Conservation (phyloP, 495 filamentous ascomycete species). For the Podospora pseudoanserina region DNA sequence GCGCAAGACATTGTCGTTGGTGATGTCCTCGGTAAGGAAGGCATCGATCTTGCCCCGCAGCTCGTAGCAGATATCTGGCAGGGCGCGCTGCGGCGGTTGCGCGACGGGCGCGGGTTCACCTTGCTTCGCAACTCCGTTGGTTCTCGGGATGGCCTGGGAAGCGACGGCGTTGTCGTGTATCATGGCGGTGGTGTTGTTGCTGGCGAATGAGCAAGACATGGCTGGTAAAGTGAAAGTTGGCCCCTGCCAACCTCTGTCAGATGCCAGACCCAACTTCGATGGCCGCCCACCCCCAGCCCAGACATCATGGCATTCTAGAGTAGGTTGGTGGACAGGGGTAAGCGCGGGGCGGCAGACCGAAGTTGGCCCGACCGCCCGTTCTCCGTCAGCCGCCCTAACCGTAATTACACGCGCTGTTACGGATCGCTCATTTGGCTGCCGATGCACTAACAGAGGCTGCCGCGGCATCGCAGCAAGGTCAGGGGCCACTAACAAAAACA, state of each 20-base stretch:
- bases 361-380: slow-evolving; percentile 3
- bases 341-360: background rate
- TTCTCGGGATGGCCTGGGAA: background rate
- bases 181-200: slow-evolving; percentile 4
- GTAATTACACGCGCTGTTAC: slow-evolving; percentile 8
- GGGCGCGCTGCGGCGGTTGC: slow-evolving; percentile 11
- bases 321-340: slow-evolving; percentile 2
- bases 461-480: background rate
- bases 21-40: slow-evolving; percentile 60
- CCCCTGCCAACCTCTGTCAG: background rate
- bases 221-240: background rate
- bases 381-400: background rate
- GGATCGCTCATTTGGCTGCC: slow-evolving; percentile 5
- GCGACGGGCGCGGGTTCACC: background rate
- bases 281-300: background rate
- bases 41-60: slow-evolving; percentile 61
- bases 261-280: slow-evolving; percentile 6
- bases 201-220: background rate
- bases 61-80: slow-evolving; percentile 31
- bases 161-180: background rate
- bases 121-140: slow-evolving; percentile 5
- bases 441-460: slow-evolving; percentile 10
- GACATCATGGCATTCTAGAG: background rate
- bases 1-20: slow-evolving; percentile 53
- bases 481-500: background rate